phyloP scores from a whole-genome alignment of 495 filamentous ascomycete species.

The Symbiotaphrina buchneri region DNA sequence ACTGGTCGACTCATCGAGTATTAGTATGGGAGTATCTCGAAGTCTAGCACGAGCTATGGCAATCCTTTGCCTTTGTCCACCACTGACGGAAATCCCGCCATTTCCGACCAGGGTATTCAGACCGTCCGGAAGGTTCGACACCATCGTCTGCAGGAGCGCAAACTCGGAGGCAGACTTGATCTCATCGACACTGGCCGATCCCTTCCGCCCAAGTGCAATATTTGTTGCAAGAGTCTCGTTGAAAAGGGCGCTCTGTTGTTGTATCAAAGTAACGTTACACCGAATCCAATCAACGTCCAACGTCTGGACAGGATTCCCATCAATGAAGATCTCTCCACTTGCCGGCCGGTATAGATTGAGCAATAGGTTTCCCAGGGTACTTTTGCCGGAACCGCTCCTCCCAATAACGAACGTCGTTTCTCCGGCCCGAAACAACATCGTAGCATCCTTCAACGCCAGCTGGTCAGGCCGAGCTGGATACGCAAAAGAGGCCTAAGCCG shows the following conservation, averaged over 20 bases:
- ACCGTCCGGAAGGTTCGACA: slow-evolving; percentile 49
- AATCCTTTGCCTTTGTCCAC: slow-evolving; percentile 41
- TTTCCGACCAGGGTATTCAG: slow-evolving; percentile 50
- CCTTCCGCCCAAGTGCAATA: slow-evolving; percentile 46
- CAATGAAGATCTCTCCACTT: slow-evolving; percentile 44
- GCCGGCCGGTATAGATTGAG: slow-evolving; percentile 49
- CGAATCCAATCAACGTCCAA: slow-evolving; percentile 56
- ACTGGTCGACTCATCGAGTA: slow-evolving; percentile 21
- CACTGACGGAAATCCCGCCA: slow-evolving; percentile 52
- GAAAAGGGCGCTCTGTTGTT: slow-evolving; percentile 69
- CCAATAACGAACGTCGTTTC: slow-evolving; percentile 70
- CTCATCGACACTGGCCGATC: slow-evolving; percentile 26
- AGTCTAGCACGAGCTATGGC: slow-evolving; percentile 17
- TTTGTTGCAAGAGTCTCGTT: slow-evolving; percentile 63
- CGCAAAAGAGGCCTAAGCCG: slow-evolving; percentile 52
- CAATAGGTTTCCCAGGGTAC: slow-evolving; percentile 64
- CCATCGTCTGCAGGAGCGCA: slow-evolving; percentile 48
- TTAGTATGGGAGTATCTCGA: slow-evolving; percentile 17
- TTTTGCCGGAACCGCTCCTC: slow-evolving; percentile 80
- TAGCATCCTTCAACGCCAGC: slow-evolving; percentile 30
- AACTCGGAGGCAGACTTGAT: slow-evolving; percentile 35
- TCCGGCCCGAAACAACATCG: slow-evolving; percentile 46
- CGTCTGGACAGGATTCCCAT: slow-evolving; percentile 33
- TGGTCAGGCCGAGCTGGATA: slow-evolving; percentile 57
- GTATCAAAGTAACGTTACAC: slow-evolving; percentile 57